Evolutionary conservation across 2,329 filamentous ascomycete genomes (phyloP).

Genomic region (Bipolaris zeicola): DNA sequence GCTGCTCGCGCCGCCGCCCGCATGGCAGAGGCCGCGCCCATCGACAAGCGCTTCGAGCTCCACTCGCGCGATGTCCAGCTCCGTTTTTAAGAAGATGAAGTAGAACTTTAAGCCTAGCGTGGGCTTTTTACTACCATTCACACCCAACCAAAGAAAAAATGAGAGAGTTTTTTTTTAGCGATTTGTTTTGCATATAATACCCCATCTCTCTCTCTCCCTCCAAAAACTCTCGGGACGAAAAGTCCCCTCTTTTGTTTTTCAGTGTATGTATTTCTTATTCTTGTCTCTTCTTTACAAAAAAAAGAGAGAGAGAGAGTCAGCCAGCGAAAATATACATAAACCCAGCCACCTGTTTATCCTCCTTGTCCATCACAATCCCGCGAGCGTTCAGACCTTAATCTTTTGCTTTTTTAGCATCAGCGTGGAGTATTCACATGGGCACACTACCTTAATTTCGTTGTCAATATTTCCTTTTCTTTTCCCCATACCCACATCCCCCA

Average conservation of each 20-base stretch:
- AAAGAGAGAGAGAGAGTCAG: too few relatives aligned
- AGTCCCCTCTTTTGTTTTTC: too few relatives aligned
- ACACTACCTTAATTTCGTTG: conserved; percentile 27
- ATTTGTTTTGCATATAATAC: conserved; percentile 24
- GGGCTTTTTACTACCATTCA: too few relatives aligned
- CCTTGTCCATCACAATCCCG: conserved; percentile 1
- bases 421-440: conserved; percentile 9
- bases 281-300: too few relatives aligned
- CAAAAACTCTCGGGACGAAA: background rate
- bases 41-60: conserved; percentile 36
- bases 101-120: too few relatives aligned
- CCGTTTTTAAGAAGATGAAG: conserved; percentile 28
- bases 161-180: too few relatives aligned
- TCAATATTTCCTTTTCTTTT: conserved; percentile 25
- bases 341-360: conserved; percentile 2
- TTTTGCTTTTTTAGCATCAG: too few relatives aligned
- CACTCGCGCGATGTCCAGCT: conserved; percentile 36
- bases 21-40: conserved; percentile 21
- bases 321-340: too few relatives aligned
- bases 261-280: too few relatives aligned
- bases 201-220: conserved; percentile 19
- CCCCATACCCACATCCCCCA: too few relatives aligned
- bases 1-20: conserved; percentile 36
- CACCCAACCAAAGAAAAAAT: too few relatives aligned
- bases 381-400: too few relatives aligned